Conservation (phyloP, 352 stramenopile species). For the Phytophthora ramorum region DNA sequence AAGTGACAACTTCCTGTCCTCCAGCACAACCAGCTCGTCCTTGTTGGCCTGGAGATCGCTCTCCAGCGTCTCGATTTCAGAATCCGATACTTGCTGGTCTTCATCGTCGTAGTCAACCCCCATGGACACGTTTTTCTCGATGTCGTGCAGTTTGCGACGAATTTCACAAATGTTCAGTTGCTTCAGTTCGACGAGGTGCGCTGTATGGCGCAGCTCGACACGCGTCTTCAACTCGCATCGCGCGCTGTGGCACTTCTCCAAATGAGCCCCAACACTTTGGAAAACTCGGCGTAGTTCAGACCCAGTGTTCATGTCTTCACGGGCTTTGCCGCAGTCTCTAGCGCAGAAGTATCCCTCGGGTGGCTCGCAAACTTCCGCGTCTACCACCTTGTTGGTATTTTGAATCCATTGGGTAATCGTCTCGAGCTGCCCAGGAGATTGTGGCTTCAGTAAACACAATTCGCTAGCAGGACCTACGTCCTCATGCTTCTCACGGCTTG, state of each 20-base stretch:
- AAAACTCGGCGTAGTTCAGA: neutral
- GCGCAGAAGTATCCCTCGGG: constrained; percentile 9
- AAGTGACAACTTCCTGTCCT: constrained; percentile 1
- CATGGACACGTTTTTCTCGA: constrained; percentile 1
- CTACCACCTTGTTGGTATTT: constrained; percentile 1
- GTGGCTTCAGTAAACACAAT: constrained; percentile 14
- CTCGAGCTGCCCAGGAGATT: constrained; percentile 8
- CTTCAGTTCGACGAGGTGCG: constrained; percentile 13
- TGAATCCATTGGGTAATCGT: constrained; percentile 7
- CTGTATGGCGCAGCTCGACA: neutral
- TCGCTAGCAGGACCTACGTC: neutral
- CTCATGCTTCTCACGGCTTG: neutral
- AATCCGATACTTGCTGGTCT: neutral
- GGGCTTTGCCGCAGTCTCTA: neutral
- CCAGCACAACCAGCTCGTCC: neutral
- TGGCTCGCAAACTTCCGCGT: constrained; percentile 4
- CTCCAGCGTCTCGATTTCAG: constrained; percentile 1
- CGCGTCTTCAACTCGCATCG: constrained; percentile 11
- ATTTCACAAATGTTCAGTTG: constrained; percentile 13
- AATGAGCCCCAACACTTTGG: neutral
- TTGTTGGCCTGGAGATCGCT: neutral
- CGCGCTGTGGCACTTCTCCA: constrained; percentile 8
- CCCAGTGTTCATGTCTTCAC: neutral
- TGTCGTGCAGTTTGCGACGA: constrained; percentile 5
- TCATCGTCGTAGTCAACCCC: neutral